phyloP scores from a whole-genome alignment of 352 stramenopile species.

The Phytopythium montanum region DNA sequence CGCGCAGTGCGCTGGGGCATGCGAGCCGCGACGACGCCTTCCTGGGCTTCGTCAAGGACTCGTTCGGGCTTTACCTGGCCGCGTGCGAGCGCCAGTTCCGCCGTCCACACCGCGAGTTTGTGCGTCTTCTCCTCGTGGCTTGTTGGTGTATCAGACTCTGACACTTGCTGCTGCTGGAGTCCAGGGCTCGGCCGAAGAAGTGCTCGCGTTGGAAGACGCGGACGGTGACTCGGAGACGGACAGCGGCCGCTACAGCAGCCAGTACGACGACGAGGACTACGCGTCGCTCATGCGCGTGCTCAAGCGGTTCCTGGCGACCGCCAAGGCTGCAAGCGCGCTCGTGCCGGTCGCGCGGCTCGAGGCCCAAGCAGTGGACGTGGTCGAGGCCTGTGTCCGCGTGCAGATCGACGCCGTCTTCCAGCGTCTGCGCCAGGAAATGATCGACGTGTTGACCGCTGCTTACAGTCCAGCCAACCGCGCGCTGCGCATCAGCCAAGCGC shows the following conservation, averaged over 20 bases:
- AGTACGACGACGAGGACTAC: slow-evolving; percentile 52
- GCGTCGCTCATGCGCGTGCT: slow-evolving; percentile 82
- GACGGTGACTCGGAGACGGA: slow-evolving; percentile 20
- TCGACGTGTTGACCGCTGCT: slow-evolving; percentile 48
- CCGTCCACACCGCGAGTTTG: slow-evolving; percentile 53
- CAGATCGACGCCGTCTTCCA: slow-evolving; percentile 77
- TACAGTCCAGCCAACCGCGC: slow-evolving; percentile 43
- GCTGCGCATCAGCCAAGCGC: slow-evolving; percentile 12
- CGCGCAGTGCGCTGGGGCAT: slow-evolving; percentile 24
- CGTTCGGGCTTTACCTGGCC: slow-evolving; percentile 52
- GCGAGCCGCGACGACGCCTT: slow-evolving; percentile 58
- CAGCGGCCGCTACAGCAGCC: slow-evolving; percentile 32
- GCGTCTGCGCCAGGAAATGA: slow-evolving; percentile 50
- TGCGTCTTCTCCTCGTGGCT: slow-evolving; percentile 16
- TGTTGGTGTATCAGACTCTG: not conserved
- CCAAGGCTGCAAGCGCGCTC: slow-evolving; percentile 49
- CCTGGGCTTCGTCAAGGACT: slow-evolving; percentile 63
- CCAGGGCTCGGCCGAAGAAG: slow-evolving; percentile 49
- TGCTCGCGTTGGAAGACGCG: slow-evolving; percentile 21
- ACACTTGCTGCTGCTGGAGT: slow-evolving; percentile 6
- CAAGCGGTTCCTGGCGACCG: slow-evolving; percentile 66
- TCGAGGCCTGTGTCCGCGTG: slow-evolving; percentile 67
- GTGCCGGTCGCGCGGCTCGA: slow-evolving; percentile 53
- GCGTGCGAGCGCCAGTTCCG: slow-evolving; percentile 54
- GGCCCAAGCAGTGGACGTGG: slow-evolving; percentile 41